Evolutionary conservation across 768 basidiomycete genomes (phyloP), one percentile per base, ranked within the genome.

Genomic region (Lactifluus hygrophoroides): DNA sequence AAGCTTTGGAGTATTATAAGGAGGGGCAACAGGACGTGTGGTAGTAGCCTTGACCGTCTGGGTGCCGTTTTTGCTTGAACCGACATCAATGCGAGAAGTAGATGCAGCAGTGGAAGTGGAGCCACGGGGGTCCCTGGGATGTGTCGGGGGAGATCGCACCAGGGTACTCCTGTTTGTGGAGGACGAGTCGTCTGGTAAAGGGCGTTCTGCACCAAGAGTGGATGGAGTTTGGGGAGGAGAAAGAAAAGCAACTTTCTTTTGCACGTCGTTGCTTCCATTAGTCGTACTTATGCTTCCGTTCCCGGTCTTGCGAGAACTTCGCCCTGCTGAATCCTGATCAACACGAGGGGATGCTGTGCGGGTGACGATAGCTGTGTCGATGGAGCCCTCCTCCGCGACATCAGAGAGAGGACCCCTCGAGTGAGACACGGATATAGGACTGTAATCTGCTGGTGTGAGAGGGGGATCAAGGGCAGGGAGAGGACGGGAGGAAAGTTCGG

Each of bases 181-280:
- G 30, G 68, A 66, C 53, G 77, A 71, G 60, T 78, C 70, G 63
- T 80, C 77, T 47, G 80, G 78, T 54, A 82, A 72, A 51, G 76
- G 69, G 67, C 76, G 78, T 70, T 84, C 80, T 61, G 69, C 59
- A 53, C 68, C 68, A 59, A 78, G 74, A 60, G 73, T 78, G 38
- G 57, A 58, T 9, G 85, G 83, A 0, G 88, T 86, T 28, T 86
- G 86, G 14, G 86, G 82, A 49, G 89, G 88, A 28, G 88, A 89
- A 66, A 88, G 78, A 73, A 93, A 93, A 27, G 89, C 90, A 45
- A 93, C 90, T 73, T 90, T 90, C 77, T 93, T 93, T 67, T 80
- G 81, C 32, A 80, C 75, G 63, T 86, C 85, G 61, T 70, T 70
- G 47, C 35, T 59, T 38, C 66, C 65, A 51, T 65, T 64, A 23